Evolutionary conservation across 495 filamentous ascomycete genomes (phyloP), one percentile per base, ranked within the genome.

Genomic region (Pseudoneurospora amorphoporcata): DNA sequence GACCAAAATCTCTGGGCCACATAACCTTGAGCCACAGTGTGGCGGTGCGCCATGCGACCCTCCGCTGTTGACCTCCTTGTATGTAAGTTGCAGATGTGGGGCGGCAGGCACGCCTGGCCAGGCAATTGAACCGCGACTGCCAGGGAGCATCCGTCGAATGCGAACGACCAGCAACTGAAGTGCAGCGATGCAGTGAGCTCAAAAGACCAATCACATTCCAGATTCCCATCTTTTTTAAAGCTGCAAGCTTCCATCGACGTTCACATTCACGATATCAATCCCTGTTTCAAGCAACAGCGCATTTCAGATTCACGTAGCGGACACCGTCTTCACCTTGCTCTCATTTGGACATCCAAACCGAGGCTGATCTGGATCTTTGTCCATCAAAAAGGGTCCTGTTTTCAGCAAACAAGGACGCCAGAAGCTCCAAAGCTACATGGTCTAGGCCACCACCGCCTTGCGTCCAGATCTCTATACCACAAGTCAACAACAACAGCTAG

Each of bases 1-100:
- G 77, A 35, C 78, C 77, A 77, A 65, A 61, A 35, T 17, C 37
- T 32, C 19, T 65, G 53, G 53, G 53, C 53, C 53, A 65, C 53
- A 65, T 14, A 65, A 4, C 29, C 29, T 65, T 65, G 8, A 65
- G 53, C 53, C 53, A 65, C 53, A 65, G 35, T 1, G 53, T 65
- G 53, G 53, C 53, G 29, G 53, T 65, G 53, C 29, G 53, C 53
- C 14, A 65, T 8, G 53, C 53, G 14, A 37, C 29, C 23, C 53
- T 29, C 14, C 14, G 6, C 53, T 65, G 29, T 35, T 65, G 2
- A 35, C 29, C 53, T 65, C 53, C 53, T 40, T 17, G 23, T 65
- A 32, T 61, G 12, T 65, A 32, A 65, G 7, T 12, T 35, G 12
- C 14, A 65, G 3, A 16, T 14, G 53, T 65, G 53, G 53, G 29